Base-by-base conservation (phyloP, 2,329 filamentous ascomycete genomes). In the Diaporthe aspalathi region DNA sequence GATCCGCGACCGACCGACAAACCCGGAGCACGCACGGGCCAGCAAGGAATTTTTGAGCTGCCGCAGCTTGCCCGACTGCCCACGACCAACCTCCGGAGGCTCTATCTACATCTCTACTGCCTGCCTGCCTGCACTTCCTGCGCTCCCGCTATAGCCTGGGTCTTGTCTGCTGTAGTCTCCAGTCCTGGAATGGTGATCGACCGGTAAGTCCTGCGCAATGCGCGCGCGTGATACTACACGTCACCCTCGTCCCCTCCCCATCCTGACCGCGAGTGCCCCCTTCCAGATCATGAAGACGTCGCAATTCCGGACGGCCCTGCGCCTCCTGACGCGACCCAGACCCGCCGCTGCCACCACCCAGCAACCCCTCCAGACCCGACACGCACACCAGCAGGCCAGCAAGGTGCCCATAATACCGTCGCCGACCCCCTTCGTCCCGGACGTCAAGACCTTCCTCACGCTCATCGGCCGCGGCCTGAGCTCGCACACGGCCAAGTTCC, bases 381-480 rank as follows among this genome's bases (percentile, higher is more conserved):
- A 81, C 77, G 80, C 84, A 49, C 83, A 85, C 78, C 83, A 81
- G 77, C 80, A 81, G 72, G 76, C 81, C 45, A 73, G 80, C 53
- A 76, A 79, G 8, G 60, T 22, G 32, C 72, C 57, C 12, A 56
- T 60, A 50, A 83, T 89, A 40, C 95, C 95, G 3, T 79, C 86
- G 29, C 92, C 94, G 0, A 97, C 92, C 47, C 93, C 94, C 1
- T 94, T 97, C 77, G 91, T 97, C 49, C 95, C 95, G 40, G 92
- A 98, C 80, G 90, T 94, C 50, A 80, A 87, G 76, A 96, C 95
- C 20, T 97, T 99, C 82, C 91, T 98, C 74, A 94, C 89, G 45
- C 87, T 98, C 72, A 98, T 98, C 82, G 96, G 96, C 76, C 95
- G 96, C 74, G 91, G 91, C 76, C 90, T 98, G 77, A 91, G 88